Evolutionary conservation across 257 asterid genomes (phyloP), one percentile per base, ranked within the genome.

Genomic region (Nyctanthes arbortristis): DNA sequence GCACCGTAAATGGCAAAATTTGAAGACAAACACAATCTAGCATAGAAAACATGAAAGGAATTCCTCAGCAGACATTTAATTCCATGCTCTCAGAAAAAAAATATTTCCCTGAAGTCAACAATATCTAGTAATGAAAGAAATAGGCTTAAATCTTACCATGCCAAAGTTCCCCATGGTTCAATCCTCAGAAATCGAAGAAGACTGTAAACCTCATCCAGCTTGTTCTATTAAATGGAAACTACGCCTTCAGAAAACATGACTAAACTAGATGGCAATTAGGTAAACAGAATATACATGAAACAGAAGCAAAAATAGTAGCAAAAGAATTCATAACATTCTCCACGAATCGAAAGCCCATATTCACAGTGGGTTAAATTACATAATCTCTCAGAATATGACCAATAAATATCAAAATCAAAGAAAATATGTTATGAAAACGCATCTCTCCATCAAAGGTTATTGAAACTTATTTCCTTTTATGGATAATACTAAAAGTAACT

Each of bases 101-200:
- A 43, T 13, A 65, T 68, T 14, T 34, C 43, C 59, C 20, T 69
- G 36, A 61, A 45, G 34, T 60, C 76, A 74, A 73, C 39, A 18
- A 20, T 22, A 3, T 12, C 37, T 58, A 47, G 35, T 56, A 47
- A 63, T 34, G 49, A 59, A 71, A 69, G 78, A 63, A 63, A 22
- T 27, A 67, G 60, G 63, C 49, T 37, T 55, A 73, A 67, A 80
- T 64, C 87, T 73, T 83, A 93, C 98, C 98, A 93, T 14, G 92
- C 96, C 98, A 97, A 93, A 84, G 85, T 93, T 80, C 96, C 91
- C 98, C 99, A 93, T 33, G 99, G 99, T 77, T 93, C 99, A 78
- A 93, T 80, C 86, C 89, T 91, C 84, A 93, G 80, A 84, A 89
- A 93, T 55, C 97, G 94, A 77, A 93, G 96, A 69, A 93, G 96